phyloP scores from a whole-genome alignment of 2,329 filamentous ascomycete genomes.

The Aspergillus viridinutans region DNA sequence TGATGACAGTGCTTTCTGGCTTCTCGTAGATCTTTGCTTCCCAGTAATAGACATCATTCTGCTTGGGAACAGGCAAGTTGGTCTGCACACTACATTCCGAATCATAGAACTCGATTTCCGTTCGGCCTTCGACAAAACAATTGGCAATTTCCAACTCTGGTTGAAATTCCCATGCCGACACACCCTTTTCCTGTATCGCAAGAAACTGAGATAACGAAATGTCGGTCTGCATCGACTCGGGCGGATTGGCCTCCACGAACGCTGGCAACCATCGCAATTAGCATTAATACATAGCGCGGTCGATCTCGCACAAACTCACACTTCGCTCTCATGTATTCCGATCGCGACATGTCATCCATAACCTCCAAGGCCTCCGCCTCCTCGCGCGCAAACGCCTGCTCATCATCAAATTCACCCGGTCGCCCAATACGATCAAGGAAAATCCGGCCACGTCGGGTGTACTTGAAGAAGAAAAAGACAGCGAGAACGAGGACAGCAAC shows the following conservation, averaged over 20 bases:
- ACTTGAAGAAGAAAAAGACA: slow-evolving; percentile 89
- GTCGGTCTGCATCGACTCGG: slow-evolving; percentile 91
- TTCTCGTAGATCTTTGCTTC: slow-evolving; percentile 98
- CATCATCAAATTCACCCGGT: slow-evolving; percentile 95
- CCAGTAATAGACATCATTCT: slow-evolving; percentile 99
- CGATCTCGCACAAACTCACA: slow-evolving; percentile 51
- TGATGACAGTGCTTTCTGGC: slow-evolving; percentile 79
- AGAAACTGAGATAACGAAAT: slow-evolving; percentile 97
- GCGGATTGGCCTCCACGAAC: slow-evolving; percentile 88
- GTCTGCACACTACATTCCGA: slow-evolving; percentile 96
- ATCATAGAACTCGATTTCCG: slow-evolving; percentile 98
- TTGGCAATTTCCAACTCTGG: slow-evolving; percentile 98
- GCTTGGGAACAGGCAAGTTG: slow-evolving; percentile 94
- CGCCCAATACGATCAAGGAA: slow-evolving; percentile 88
- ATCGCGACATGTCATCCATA: slow-evolving; percentile 89
- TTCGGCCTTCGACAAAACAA: slow-evolving; percentile 93
- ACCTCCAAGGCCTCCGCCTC: slow-evolving; percentile 91
- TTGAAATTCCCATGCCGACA: slow-evolving; percentile 99
- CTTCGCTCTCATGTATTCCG: slow-evolving; percentile 91
- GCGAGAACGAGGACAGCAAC: slow-evolving; percentile 75
- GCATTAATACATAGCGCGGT: background rate
- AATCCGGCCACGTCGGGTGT: slow-evolving; percentile 82
- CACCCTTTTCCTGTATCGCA: slow-evolving; percentile 97
- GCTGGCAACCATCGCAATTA: slow-evolving; percentile 50
- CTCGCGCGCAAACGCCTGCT: slow-evolving; percentile 88